Conservation (phyloP, 1,284 basidiomycete species). For the Cystobasidium sp. region DNA sequence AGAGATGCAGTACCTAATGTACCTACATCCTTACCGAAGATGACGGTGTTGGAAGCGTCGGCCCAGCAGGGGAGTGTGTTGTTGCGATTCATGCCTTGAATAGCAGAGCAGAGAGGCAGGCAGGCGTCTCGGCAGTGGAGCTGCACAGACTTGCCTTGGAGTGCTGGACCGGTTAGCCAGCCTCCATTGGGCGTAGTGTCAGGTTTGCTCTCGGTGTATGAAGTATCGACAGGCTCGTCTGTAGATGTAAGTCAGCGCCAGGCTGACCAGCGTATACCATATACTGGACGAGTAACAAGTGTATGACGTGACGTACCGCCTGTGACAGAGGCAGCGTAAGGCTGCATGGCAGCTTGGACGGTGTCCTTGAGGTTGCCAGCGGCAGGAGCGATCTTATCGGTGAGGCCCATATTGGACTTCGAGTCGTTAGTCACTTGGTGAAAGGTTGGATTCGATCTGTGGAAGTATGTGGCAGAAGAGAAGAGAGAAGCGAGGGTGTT, state of each 20-base stretch:
- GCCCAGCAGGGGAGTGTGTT: constrained; percentile 12
- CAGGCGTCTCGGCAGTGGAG: constrained; percentile 24
- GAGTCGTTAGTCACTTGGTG: background rate
- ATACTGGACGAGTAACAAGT: too few relatives aligned
- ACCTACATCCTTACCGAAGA: constrained; percentile 18
- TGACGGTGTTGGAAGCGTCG: background rate
- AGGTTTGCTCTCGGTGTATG: background rate
- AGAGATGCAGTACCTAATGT: constrained; percentile 9
- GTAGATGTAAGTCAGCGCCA: background rate
- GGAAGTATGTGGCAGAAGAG: too few relatives aligned
- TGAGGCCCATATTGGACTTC: background rate
- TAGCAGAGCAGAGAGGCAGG: constrained; percentile 5
- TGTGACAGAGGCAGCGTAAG: constrained; percentile 4
- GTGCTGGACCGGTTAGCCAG: constrained; percentile 12
- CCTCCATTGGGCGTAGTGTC: constrained; percentile 5
- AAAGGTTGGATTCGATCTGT: background rate
- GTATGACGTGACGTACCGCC: background rate
- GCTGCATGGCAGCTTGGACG: constrained; percentile 13
- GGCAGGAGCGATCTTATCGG: constrained; percentile 15
- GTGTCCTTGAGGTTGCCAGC: constrained; percentile 18
- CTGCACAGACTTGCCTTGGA: constrained; percentile 3
- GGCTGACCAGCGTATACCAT: too few relatives aligned
- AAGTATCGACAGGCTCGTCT: background rate
- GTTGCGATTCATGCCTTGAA: background rate
- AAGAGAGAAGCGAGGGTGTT: too few relatives aligned